Evolutionary conservation across 768 basidiomycete genomes (phyloP).

Genomic region (Mycena polygramma): DNA sequence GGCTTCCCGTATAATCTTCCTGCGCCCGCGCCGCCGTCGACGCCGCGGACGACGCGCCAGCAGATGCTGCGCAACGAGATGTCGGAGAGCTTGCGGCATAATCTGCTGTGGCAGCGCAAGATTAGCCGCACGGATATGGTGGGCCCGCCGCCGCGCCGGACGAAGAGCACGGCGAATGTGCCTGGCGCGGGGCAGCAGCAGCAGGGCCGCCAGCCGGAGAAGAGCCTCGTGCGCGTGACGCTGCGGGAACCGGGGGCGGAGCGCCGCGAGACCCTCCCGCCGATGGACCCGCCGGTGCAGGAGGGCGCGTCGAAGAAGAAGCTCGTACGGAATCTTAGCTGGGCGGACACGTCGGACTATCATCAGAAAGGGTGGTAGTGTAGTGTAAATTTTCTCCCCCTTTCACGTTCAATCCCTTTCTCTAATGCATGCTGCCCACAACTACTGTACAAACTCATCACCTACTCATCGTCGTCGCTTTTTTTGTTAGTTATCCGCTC

Average conservation of each 20-base stretch:
- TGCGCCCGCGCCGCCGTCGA: conserved; percentile 72
- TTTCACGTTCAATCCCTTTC: too few species aligned
- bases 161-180: conserved; percentile 37
- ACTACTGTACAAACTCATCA: conserved; percentile 29
- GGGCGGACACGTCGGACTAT: conserved; percentile 34
- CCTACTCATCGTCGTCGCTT: conserved; percentile 24
- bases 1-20: conserved; percentile 83
- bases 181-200: conserved; percentile 11
- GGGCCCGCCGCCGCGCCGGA: conserved; percentile 40
- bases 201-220: conserved; percentile 27
- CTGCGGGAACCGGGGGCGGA: conserved; percentile 29
- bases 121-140: conserved; percentile 67
- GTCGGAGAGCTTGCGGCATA: conserved; percentile 85
- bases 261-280: conserved; percentile 21
- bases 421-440: conserved; percentile 27
- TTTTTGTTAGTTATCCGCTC: conserved; percentile 23
- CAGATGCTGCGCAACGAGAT: conserved; percentile 89
- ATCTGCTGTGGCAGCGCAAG: conserved; percentile 86
- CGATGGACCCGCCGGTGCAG: conserved; percentile 22
- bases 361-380: conserved; percentile 31
- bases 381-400: conserved; percentile 9
- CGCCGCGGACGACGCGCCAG: conserved; percentile 87
- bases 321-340: conserved; percentile 36
- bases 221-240: conserved; percentile 35
- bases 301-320: conserved; percentile 34